Percentiles rank a stretch among this genome's conserved stretches.
Evolutionary conservation across 441 rosid species (phyloP).

Genomic region (Populus tomentosa): DNA sequence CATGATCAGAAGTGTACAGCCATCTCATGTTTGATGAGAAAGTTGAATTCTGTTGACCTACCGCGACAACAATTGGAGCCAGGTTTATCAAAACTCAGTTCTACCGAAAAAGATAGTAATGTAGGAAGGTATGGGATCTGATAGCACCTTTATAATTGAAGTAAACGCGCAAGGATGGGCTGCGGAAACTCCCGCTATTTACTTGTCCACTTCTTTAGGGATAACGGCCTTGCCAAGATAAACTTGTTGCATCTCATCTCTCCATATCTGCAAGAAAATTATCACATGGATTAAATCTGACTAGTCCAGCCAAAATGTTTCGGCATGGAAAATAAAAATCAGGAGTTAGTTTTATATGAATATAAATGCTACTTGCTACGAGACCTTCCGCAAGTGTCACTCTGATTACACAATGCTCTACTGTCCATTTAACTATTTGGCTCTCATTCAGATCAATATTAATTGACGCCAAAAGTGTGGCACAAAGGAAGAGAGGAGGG

Average conservation of each 20-base stretch:
- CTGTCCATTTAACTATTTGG: not conserved
- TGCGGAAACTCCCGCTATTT: slow-evolving; percentile 6
- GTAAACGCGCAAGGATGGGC: not conserved
- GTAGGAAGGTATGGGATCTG: not conserved
- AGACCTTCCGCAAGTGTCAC: not conserved
- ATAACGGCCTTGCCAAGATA: slow-evolving; percentile 62
- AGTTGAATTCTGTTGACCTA: slow-evolving; percentile 3
- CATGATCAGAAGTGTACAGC: not conserved
- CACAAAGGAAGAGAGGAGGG: not conserved
- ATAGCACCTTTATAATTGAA: slow-evolving; percentile 16
- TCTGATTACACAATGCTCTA: not conserved
- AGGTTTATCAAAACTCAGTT: not conserved
- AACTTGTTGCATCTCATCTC: slow-evolving; percentile 88
- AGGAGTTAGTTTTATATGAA: not conserved
- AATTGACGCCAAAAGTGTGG: not conserved
- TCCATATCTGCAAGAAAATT: slow-evolving; percentile 67
- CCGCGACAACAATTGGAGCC: slow-evolving; percentile 3
- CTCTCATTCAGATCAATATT: not conserved
- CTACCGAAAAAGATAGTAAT: not conserved
- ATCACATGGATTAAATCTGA: not conserved
- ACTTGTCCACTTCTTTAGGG: slow-evolving; percentile 62
- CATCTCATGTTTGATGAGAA: not conserved
- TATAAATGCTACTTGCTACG: not conserved
- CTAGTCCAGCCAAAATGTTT: not conserved
- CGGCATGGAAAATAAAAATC: not conserved